A percentile compares a stretch with the other conserved stretches of the same genome.
phyloP scores from a whole-genome alignment of 2,329 filamentous ascomycete genomes.

The Leptosphaerulina australis region DNA sequence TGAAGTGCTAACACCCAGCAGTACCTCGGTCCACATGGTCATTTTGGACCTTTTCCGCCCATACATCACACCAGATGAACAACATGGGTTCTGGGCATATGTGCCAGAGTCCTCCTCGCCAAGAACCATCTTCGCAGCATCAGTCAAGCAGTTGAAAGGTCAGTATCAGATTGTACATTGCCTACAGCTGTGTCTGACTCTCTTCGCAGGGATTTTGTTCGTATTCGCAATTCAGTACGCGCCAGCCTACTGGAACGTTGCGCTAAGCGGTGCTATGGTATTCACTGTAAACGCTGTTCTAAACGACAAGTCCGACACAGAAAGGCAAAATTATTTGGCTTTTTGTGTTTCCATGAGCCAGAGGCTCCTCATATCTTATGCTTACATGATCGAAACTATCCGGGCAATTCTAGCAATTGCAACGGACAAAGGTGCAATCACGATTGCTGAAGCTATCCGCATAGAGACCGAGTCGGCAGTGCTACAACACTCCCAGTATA shows the following conservation, averaged over 20 bases:
- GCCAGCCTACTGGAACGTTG: constrained; percentile 15
- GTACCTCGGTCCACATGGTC: constrained; percentile 11
- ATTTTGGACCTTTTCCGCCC: constrained; percentile 20
- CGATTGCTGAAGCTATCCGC: constrained; percentile 9
- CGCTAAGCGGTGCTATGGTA: constrained; percentile 14
- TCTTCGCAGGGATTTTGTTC: constrained; percentile 8
- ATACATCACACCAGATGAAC: constrained; percentile 13
- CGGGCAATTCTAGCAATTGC: constrained; percentile 18
- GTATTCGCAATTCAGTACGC: constrained; percentile 10
- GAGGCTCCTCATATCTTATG: constrained; percentile 3
- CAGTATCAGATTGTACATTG: too few relatives aligned
- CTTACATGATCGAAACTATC: constrained; percentile 18
- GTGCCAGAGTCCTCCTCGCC: constrained; percentile 10
- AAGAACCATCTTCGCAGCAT: constrained; percentile 20
- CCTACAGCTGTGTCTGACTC: neutral
- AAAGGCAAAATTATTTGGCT: constrained; percentile 12
- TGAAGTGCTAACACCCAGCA: neutral
- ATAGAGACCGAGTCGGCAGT: constrained; percentile 2
- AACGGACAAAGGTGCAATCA: constrained; percentile 18
- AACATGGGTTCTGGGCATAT: constrained; percentile 15
- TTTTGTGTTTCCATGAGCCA: constrained; percentile 18
- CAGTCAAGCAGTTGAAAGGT: constrained; percentile 21
- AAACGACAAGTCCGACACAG: constrained; percentile 10
- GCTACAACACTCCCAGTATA: constrained; percentile 3
- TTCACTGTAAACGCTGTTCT: constrained; percentile 18